Evolutionary conservation across 2,329 filamentous ascomycete species (phyloP), one percentile per base, ranked within the genome.

Genomic region (Pestalotiopsis sp.): DNA sequence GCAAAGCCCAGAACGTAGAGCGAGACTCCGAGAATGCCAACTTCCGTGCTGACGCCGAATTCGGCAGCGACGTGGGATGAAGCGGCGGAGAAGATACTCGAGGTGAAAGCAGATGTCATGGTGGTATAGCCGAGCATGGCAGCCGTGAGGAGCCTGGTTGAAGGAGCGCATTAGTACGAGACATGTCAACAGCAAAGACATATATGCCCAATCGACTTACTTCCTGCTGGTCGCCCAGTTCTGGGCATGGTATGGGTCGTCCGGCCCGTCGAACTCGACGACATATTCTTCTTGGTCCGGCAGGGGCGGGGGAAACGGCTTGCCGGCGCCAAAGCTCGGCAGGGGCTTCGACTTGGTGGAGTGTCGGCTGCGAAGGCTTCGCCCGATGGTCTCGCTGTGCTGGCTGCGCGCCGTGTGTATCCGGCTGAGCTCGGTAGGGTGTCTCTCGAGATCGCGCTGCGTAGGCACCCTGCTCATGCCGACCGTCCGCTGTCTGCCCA

Each of bases 161-260:
- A 23, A 23, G 45, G 20, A n/a, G 64, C 45, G 38, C 9, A n/a
- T 45, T 64, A 64, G 20, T 39, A 12, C n/a, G 9, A 7, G n/a
- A 45, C 25, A 20, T 20, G 0, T 56, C 2, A n/a, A 31, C 6
- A 5, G 20, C 49, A 31, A 7, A 36, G 17, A 39, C 4, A 12
- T 25, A 25, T 13, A 1, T n/a, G 11, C 27, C 17, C 13, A 39
- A 2, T 13, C 11, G 3, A 84, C 86, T 76, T 79, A 89, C 89
- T 97, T 97, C 83, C 93, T 95, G 77, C 83, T 88, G 66, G 92
- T 76, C 0, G 92, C 86, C 94, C 94, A 97, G 78, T 97, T 97
- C 81, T 95, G 92, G 1, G 93, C 92, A 79, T 97, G 94, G 70
- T 95, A 77, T 2, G 94, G 94, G 75, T 97, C 94, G 72, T 94